These are phyloP conservation scores for Wickerhamiella azymoides DNA, from an alignment of 805 yeast species.

Conservation along the genomic window DNA sequence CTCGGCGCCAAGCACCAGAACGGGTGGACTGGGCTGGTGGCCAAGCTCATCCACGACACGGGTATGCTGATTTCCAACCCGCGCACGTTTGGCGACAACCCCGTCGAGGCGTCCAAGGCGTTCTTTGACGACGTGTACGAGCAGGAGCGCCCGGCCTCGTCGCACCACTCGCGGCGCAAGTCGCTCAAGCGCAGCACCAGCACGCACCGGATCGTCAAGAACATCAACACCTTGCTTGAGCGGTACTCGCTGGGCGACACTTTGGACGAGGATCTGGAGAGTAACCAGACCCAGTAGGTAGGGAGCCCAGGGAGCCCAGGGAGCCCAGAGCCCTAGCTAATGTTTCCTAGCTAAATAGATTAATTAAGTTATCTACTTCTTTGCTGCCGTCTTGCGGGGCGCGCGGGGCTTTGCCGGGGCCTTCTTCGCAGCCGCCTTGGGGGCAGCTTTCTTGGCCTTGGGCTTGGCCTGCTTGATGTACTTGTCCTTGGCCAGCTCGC, in stretches of 20 bases:
- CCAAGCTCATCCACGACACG: constrained; percentile 76
- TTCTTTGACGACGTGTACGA: constrained; percentile 26
- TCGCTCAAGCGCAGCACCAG: constrained; percentile 16
- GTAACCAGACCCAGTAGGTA: not conserved
- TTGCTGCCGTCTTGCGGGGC: constrained; percentile 1
- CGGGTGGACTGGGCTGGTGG: constrained; percentile 93
- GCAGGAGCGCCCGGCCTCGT: constrained; percentile 10
- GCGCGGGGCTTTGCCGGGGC: constrained; percentile 4
- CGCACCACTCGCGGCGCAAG: constrained; percentile 11
- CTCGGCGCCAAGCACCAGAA: constrained; percentile 88
- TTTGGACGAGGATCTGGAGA: constrained; percentile 14
- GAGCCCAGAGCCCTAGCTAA: too few relatives aligned
- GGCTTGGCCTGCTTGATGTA: constrained; percentile 16
- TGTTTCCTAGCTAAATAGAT: too few relatives aligned
- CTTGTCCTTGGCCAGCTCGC: constrained; percentile 26
- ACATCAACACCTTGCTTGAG: constrained; percentile 16
- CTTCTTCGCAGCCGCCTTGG: constrained; percentile 1
- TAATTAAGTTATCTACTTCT: not conserved
- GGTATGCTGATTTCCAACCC: constrained; percentile 47
- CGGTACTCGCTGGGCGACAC: constrained; percentile 16
- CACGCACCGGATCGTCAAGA: constrained; percentile 15
- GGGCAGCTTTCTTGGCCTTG: constrained; percentile 8
- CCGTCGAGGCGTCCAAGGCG: constrained; percentile 24
- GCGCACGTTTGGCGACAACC: constrained; percentile 21
- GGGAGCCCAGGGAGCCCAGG: too few relatives aligned